A percentile compares a stretch with the other conserved stretches of the same genome.
These are phyloP conservation scores for Aphanomyces stellatus DNA, from an alignment of 352 stramenopile genomes.

Conservation along the genomic window DNA sequence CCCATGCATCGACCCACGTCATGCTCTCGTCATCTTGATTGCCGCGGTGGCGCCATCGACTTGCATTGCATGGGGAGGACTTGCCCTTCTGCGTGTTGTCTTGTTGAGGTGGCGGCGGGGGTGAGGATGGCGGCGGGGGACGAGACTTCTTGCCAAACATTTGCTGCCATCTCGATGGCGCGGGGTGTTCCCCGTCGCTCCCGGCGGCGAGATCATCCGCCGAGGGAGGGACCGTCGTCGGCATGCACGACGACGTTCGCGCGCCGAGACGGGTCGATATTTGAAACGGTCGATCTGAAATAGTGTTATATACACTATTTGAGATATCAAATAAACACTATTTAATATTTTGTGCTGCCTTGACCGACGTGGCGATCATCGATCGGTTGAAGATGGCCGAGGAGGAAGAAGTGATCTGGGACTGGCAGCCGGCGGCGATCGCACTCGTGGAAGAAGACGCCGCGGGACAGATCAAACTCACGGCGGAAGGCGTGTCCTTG, in stretches of 20 bases:
- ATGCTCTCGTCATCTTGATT: neutral
- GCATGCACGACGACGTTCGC: too few relatives aligned
- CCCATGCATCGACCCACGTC: slow-evolving; percentile 5
- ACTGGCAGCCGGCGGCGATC: slow-evolving; percentile 5
- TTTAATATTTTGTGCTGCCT: too few relatives aligned
- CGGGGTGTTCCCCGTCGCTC: too few relatives aligned
- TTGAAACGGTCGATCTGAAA: neutral
- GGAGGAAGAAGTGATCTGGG: slow-evolving; percentile 19
- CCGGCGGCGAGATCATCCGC: too few relatives aligned
- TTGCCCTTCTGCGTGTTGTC: neutral
- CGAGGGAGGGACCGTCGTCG: neutral
- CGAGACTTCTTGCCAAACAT: too few relatives aligned
- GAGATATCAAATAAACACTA: too few relatives aligned
- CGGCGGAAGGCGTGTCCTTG: neutral
- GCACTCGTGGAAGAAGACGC: slow-evolving; percentile 5
- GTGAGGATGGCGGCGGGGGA: too few relatives aligned
- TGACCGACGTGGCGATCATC: too few relatives aligned
- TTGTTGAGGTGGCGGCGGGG: too few relatives aligned
- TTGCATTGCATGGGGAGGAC: too few relatives aligned
- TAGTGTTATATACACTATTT: neutral
- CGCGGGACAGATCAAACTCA: neutral
- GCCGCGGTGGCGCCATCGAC: neutral
- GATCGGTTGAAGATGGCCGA: too few relatives aligned
- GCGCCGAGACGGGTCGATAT: neutral
- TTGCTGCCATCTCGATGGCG: slow-evolving; percentile 13